Evolutionary conservation across 2,329 filamentous ascomycete genomes (phyloP).

Genomic region (Drechslerella stenobrocha): DNA sequence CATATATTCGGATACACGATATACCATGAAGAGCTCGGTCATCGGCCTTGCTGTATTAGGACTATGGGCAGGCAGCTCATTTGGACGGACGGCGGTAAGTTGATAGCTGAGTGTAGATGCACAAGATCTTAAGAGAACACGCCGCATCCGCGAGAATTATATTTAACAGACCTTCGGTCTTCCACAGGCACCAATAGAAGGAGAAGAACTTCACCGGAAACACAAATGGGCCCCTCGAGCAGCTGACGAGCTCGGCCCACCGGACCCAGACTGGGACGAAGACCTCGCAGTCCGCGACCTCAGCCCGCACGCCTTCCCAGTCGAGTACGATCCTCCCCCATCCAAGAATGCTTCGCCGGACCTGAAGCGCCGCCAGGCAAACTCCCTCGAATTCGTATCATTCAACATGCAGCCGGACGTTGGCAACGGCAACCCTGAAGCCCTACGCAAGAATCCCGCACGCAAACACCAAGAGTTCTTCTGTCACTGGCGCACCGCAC

Average conservation of each 20-base stretch:
- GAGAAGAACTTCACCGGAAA: background rate
- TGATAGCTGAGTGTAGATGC: no score
- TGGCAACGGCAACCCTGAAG: constrained; percentile 2
- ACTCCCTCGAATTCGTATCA: constrained; percentile 7
- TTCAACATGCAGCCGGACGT: constrained; percentile 24
- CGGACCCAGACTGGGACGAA: constrained; percentile 14
- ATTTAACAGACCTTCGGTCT: background rate
- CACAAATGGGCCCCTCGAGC: background rate
- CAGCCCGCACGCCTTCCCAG: constrained; percentile 1
- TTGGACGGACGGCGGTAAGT: background rate
- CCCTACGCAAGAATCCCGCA: constrained; percentile 18
- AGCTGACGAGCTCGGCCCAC: background rate
- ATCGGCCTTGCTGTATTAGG: background rate
- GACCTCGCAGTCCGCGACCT: constrained; percentile 14
- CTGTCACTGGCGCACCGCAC: constrained; percentile 33
- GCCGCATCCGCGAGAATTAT: background rate
- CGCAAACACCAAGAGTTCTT: constrained; percentile 32
- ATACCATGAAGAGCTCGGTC: background rate
- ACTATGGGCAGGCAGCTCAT: background rate
- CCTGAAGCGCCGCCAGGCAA: background rate
- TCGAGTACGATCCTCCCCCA: background rate
- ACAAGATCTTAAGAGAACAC: background rate
- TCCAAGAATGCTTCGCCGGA: background rate
- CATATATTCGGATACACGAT: background rate
- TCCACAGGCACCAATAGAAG: background rate